phyloP scores from a whole-genome alignment of 306 rosid genomes.

The Acacia acuminata region DNA sequence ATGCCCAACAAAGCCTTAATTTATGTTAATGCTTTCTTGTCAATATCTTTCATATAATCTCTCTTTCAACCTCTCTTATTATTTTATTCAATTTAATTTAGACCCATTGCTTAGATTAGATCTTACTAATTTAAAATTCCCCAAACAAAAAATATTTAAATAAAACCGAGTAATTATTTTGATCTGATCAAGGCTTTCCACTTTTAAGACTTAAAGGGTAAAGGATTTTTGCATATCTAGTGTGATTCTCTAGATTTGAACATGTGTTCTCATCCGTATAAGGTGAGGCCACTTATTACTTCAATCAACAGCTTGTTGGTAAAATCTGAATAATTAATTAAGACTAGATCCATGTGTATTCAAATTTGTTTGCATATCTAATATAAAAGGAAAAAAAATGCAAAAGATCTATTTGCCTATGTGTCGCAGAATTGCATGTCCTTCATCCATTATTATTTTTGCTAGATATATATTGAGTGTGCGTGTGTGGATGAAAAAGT shows the following conservation, averaged over 20 bases:
- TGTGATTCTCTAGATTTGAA: too few species aligned
- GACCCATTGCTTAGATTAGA: background rate
- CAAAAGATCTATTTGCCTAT: background rate
- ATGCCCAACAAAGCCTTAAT: slow-evolving; percentile 70
- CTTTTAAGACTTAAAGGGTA: too few species aligned
- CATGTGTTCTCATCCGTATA: too few species aligned
- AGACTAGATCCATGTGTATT: background rate
- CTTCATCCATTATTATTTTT: slow-evolving; percentile 49
- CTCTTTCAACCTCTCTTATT: slow-evolving; percentile 29
- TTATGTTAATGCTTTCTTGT: slow-evolving; percentile 80
- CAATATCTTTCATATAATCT: slow-evolving; percentile 71
- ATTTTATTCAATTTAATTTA: background rate
- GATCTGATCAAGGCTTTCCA: too few species aligned
- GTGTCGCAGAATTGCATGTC: slow-evolving; percentile 33
- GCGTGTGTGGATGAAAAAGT: background rate
- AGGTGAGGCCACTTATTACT: too few species aligned
- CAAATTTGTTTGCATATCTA: background rate
- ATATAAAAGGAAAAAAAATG: background rate
- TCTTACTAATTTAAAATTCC: background rate
- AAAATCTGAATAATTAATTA: background rate
- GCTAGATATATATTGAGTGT: slow-evolving; percentile 50
- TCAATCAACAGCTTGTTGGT: too few species aligned
- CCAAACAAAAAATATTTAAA: background rate
- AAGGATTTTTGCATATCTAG: too few species aligned
- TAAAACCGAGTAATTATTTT: too few species aligned